These are phyloP conservation scores for Pholiota microspora DNA, from an alignment of 768 basidiomycete genomes.

Conservation along the genomic window DNA sequence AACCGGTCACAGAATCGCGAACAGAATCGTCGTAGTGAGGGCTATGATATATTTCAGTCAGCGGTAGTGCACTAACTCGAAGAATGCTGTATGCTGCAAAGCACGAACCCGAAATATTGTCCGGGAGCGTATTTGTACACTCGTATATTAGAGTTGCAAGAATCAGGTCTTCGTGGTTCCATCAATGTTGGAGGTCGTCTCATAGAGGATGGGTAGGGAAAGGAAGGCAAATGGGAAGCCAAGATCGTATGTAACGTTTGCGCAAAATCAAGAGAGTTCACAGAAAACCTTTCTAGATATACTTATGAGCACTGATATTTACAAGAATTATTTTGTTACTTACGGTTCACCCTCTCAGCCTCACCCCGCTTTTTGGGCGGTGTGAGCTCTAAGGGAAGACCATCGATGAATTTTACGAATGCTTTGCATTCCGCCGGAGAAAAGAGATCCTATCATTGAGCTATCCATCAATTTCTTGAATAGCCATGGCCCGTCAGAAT, in stretches of 20 bases:
- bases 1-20: conserved; percentile 53
- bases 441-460: conserved; percentile 44
- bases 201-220: conserved; percentile 43
- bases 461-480: not conserved
- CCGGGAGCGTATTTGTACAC: conserved; percentile 64
- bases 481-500: not conserved
- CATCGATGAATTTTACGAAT: conserved; percentile 58
- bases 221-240: conserved; percentile 56
- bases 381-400: conserved; percentile 59
- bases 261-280: conserved; percentile 60
- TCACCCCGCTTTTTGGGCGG: conserved; percentile 73
- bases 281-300: conserved; percentile 57
- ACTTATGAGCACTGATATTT: not conserved
- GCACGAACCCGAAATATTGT: conserved; percentile 60
- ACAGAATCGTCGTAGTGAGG: conserved; percentile 77
- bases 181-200: conserved; percentile 25
- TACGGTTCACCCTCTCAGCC: conserved; percentile 69
- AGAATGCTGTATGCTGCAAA: not conserved
- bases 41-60: conserved; percentile 20
- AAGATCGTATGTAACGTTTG: conserved; percentile 46
- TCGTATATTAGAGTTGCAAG: conserved; percentile 73
- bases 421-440: conserved; percentile 60
- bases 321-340: conserved; percentile 24
- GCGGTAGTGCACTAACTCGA: not conserved
- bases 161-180: conserved; percentile 42